Evolutionary conservation across 2,329 filamentous ascomycete species (phyloP).

Genomic region (Phaeosphaeria sp.): DNA sequence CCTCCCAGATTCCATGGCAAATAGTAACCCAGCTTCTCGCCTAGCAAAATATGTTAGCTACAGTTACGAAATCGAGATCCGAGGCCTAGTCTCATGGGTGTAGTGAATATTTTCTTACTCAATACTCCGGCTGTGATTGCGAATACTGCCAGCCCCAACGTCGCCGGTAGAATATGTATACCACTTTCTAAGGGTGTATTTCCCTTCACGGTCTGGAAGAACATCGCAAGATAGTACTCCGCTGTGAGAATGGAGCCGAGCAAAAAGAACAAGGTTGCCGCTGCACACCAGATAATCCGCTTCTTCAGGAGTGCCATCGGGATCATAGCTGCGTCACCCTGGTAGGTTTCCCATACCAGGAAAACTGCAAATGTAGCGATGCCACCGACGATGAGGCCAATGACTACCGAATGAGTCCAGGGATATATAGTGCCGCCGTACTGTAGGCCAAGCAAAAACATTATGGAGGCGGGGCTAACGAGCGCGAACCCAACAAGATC

Average conservation of each 20-base stretch:
- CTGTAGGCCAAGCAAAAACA: conserved; percentile 58
- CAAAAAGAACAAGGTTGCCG: conserved; percentile 62
- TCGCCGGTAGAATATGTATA: conserved; percentile 18
- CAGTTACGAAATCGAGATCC: no score
- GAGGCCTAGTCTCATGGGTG: conserved; percentile 14
- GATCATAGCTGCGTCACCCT: conserved; percentile 69
- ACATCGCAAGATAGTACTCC: conserved; percentile 73
- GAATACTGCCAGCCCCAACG: conserved; percentile 20
- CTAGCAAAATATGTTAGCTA: conserved; percentile 3
- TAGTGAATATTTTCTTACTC: conserved; percentile 28
- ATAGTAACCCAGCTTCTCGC: conserved; percentile 48
- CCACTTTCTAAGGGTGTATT: conserved; percentile 48
- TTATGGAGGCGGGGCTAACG: conserved; percentile 53
- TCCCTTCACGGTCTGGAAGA: conserved; percentile 70
- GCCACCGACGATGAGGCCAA: conserved; percentile 58
- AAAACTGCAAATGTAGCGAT: conserved; percentile 45
- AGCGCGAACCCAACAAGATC: conserved; percentile 58
- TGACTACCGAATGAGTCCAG: conserved; percentile 59
- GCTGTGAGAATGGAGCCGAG: conserved; percentile 65
- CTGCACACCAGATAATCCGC: conserved; percentile 38
- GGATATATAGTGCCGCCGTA: conserved; percentile 57
- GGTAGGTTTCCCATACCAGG: conserved; percentile 63
- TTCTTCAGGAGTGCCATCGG: conserved; percentile 46
- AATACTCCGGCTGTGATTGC: conserved; percentile 55
- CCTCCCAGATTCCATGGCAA: conserved; percentile 48